These are phyloP conservation scores for Neurospora sublineolata DNA, from an alignment of 495 filamentous ascomycete species.

Conservation along the genomic window DNA sequence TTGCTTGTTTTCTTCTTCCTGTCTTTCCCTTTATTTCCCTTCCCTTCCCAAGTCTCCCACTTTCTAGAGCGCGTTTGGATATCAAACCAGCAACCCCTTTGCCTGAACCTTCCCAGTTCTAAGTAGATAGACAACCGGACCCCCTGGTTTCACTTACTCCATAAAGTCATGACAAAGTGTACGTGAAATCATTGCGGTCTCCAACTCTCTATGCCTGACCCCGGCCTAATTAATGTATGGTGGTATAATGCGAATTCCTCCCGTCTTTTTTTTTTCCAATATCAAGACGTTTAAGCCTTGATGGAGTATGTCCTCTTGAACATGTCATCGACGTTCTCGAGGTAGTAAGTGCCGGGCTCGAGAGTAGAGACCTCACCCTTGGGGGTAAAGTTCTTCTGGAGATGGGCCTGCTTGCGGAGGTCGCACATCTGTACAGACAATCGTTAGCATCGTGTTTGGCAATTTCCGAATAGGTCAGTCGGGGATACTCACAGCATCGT, in stretches of 20 bases:
- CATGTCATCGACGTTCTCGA: constrained; percentile 84
- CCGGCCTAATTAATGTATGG: background rate
- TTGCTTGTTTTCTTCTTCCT: background rate
- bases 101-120: background rate
- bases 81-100: background rate
- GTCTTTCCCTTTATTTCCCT: background rate
- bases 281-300: constrained; percentile 54
- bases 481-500: constrained; percentile 60
- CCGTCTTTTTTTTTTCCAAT: background rate
- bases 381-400: constrained; percentile 83
- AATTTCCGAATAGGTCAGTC: background rate
- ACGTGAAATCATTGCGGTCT: background rate
- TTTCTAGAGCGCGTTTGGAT: background rate
- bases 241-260: background rate
- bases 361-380: constrained; percentile 66
- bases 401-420: constrained; percentile 84
- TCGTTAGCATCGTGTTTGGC: constrained; percentile 7
- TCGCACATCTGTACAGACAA: constrained; percentile 61
- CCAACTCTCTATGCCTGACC: background rate
- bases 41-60: background rate
- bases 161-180: background rate
- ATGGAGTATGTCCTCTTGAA: constrained; percentile 81
- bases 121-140: background rate
- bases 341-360: constrained; percentile 74
- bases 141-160: background rate